phyloP scores from a whole-genome alignment of 2,329 filamentous ascomycete genomes.

The Aspergillus melleus region DNA sequence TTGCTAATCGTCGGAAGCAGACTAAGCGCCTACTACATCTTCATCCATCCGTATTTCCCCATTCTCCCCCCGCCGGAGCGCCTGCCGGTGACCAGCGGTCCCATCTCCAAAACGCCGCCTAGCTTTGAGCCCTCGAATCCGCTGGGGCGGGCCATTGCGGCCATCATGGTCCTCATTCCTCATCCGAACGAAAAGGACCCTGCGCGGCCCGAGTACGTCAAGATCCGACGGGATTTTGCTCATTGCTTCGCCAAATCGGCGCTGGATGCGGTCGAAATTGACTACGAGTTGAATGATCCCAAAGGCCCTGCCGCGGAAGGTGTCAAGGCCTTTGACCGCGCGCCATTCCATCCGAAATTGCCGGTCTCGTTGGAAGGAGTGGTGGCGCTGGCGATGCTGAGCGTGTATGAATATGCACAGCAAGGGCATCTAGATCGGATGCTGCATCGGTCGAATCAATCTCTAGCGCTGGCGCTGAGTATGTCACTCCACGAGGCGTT shows the following conservation, averaged over 20 bases:
- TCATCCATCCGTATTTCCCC: slow-evolving; percentile 32
- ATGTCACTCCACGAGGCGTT: slow-evolving; percentile 25
- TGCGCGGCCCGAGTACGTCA: slow-evolving; percentile 18
- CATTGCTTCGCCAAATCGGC: slow-evolving; percentile 26
- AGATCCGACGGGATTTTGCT: slow-evolving; percentile 23
- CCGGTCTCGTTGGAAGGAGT: slow-evolving; percentile 29
- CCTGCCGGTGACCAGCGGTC: slow-evolving; percentile 16
- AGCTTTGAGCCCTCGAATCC: slow-evolving; percentile 24
- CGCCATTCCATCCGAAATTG: slow-evolving; percentile 18
- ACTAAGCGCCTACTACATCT: slow-evolving; percentile 33
- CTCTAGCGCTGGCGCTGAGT: slow-evolving; percentile 26
- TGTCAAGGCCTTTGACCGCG: slow-evolving; percentile 8
- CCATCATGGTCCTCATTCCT: slow-evolving; percentile 30
- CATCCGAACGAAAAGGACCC: slow-evolving; percentile 23
- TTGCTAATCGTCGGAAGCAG: slow-evolving; percentile 14
- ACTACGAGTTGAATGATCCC: slow-evolving; percentile 19
- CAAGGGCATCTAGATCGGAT: slow-evolving; percentile 31
- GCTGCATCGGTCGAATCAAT: slow-evolving; percentile 29
- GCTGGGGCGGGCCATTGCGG: slow-evolving; percentile 28
- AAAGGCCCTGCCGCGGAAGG: slow-evolving; percentile 11
- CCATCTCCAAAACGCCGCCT: slow-evolving; percentile 4
- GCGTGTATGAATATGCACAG: slow-evolving; percentile 33
- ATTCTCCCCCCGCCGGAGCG: slow-evolving; percentile 26
- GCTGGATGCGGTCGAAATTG: slow-evolving; percentile 25
- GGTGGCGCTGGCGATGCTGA: slow-evolving; percentile 27